Conservation (phyloP, 371 early-diverging fungal genomes). For the Mortierella sp. region DNA sequence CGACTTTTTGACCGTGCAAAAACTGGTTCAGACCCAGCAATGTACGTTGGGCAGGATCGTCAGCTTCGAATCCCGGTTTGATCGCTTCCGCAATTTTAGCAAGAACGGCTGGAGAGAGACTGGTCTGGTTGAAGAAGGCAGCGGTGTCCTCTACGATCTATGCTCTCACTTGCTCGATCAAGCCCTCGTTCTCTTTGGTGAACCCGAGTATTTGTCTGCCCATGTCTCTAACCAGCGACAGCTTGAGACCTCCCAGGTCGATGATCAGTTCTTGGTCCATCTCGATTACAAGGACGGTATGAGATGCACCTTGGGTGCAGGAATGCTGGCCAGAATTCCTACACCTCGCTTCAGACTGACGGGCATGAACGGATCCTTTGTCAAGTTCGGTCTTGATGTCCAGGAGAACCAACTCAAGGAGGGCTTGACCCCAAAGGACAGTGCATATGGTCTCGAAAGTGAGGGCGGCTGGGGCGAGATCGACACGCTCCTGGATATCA, state of each 20-base stretch:
- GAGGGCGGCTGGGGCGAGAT: slow-evolving; percentile 64
- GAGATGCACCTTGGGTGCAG: slow-evolving; percentile 72
- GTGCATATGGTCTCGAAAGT: slow-evolving; percentile 65
- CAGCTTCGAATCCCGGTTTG: slow-evolving; percentile 80
- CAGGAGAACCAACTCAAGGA: slow-evolving; percentile 82
- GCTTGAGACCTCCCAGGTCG: slow-evolving; percentile 63
- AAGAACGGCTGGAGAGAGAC: slow-evolving; percentile 84
- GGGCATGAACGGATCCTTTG: slow-evolving; percentile 76
- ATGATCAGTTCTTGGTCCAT: slow-evolving; percentile 74
- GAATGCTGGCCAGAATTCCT: slow-evolving; percentile 78
- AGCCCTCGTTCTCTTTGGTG: slow-evolving; percentile 75
- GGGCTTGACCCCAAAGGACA: slow-evolving; percentile 64
- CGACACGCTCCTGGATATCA: slow-evolving; percentile 59
- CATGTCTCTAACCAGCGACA: slow-evolving; percentile 77
- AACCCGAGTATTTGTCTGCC: slow-evolving; percentile 72
- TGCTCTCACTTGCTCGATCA: slow-evolving; percentile 86
- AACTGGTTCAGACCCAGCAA: slow-evolving; percentile 60
- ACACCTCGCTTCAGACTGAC: slow-evolving; percentile 75
- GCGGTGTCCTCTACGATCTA: slow-evolving; percentile 81
- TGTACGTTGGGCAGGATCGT: slow-evolving; percentile 74
- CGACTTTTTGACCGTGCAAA: slow-evolving; percentile 80
- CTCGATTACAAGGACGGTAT: slow-evolving; percentile 69
- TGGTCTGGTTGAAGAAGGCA: slow-evolving; percentile 66
- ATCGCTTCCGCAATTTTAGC: slow-evolving; percentile 76
- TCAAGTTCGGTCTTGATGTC: slow-evolving; percentile 76